Evolutionary conservation across 2,329 filamentous ascomycete genomes (phyloP), one percentile per base, ranked within the genome.

Genomic region (Chrysoporthe puriensis): DNA sequence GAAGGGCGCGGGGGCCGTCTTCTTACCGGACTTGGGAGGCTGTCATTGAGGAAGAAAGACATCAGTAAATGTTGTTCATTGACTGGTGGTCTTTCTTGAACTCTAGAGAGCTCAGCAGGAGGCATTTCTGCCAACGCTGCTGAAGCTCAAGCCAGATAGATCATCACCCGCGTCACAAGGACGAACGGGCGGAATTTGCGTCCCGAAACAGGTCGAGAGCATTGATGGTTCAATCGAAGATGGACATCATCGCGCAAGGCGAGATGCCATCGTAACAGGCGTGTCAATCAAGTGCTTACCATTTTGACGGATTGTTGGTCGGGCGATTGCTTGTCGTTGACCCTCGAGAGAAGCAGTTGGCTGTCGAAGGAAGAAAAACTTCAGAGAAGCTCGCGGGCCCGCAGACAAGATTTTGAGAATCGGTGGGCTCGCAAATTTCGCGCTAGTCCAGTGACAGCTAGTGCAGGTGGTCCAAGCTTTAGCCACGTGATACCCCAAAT

Each of bases 41-140:
- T 98, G 87, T 98, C 94, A 98, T 98, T 96, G 95, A 98, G 95
- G 93, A 96, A 94, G 96, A 92, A 97, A 93, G 90, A 93, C 86
- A 93, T 97, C 92, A 97, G 94, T 91, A 84, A 88, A 86, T 89
- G 88, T 90, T 88, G 90, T 90, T 86, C 87, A 90, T 89, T 84
- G 83, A 84, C 84, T 85, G 86, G 64, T 82, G 80, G 86, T 92
- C 91, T 93, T 92, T 90, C 91, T 89, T 91, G 84, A 91, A 91
- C 93, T 97, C 93, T 96, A 96, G 85, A 90, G 93, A 96, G 91
- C 86, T 83, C 82, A 78, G 74, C 77, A 77, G 71, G 77, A 78
- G 80, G 81, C 85, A 84, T 87, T 84, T 83, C 84, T 84, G 84
- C 85, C 81, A 79, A 76, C 76, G 69, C 73, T 74, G 73, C 80